Evolutionary conservation across 1,284 basidiomycete species (phyloP), one percentile per base, ranked within the genome.

Genomic region (Pseudozyma thailandica): DNA sequence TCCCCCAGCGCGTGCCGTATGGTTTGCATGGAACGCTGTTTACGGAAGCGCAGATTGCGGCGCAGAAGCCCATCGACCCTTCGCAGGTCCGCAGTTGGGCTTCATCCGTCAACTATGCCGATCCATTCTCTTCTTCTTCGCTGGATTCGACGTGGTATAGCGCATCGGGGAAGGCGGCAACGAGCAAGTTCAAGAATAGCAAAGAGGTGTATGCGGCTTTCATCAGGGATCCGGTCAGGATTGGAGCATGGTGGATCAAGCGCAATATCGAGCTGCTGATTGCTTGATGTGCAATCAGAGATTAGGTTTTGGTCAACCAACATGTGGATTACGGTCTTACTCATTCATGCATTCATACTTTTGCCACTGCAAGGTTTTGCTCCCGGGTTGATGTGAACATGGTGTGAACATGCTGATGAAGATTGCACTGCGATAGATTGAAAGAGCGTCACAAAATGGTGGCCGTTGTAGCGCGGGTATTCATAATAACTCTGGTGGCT

Each of bases 1-100:
- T 86, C 16, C 85, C 86, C 13, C 84, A 85, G 53, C 72, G 86
- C 38, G 83, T 84, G 1, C 83, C 83, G 1, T 83, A 84, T 42
- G 83, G 83, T 12, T 46, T 84, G 9, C 83, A 84, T 50, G 83
- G 83, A 7, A 77, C 77, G 31, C 82, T 81, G 47, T 81, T 84
- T 63, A 70, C 75, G 4, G 65, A 62, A 37, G 66, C 74, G 7
- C 74, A 84, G 65, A 75, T 84, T 23, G 50, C 62, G 15, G 41
- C 51, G 26, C 82, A 83, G 43, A 69, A 52, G 20, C 61, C 72
- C 6, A 52, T 77, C 46, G 59, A 60, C 18, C 35, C 58, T 1
- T 28, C 28, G 10, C 47, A 63, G 33, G 58, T 74, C 8, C 48
- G 72, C 4, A 65, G 50, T 45, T 74, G 72, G 72, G 71, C 71